Conservation (phyloP, 345 rosid genomes). For the Limnanthes douglasii region DNA sequence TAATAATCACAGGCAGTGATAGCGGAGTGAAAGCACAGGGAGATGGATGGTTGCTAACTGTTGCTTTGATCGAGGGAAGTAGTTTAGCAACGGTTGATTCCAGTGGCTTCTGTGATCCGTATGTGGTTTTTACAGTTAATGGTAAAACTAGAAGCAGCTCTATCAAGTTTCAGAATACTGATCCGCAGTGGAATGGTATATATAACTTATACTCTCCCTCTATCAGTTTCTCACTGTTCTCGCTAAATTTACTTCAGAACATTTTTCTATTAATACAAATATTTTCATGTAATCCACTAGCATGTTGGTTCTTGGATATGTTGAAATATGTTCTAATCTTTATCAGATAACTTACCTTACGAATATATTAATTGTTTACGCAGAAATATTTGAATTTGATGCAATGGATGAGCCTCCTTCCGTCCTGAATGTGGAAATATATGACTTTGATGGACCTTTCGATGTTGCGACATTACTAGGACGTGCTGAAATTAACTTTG, state of each 20-base stretch:
- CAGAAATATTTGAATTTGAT: constrained; percentile 97
- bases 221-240: constrained; percentile 1
- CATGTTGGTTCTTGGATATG: constrained; percentile 2
- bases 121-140: constrained; percentile 81
- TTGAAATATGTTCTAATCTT: constrained; percentile 1
- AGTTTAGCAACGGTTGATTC: constrained; percentile 86
- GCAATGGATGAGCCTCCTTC: constrained; percentile 99
- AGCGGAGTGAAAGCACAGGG: constrained; percentile 96
- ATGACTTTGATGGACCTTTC: constrained; percentile 90
- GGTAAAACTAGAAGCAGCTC: constrained; percentile 90
- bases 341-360: no score
- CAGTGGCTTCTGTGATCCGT: constrained; percentile 84
- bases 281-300: constrained; percentile 5
- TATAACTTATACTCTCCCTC: constrained; percentile 4
- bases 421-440: constrained; percentile 76
- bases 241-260: background rate
- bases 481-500: constrained; percentile 71
- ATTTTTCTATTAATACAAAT: background rate
- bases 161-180: constrained; percentile 79
- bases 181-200: constrained; percentile 92
- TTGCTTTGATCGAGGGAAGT: constrained; percentile 81
- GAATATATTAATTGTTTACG: constrained; percentile 15
- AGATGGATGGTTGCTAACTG: constrained; percentile 90
- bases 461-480: constrained; percentile 82
- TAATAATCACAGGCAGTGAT: constrained; percentile 47